Base-by-base conservation (phyloP, 2,329 filamentous ascomycete genomes). In the Plenodomus biglobosus region DNA sequence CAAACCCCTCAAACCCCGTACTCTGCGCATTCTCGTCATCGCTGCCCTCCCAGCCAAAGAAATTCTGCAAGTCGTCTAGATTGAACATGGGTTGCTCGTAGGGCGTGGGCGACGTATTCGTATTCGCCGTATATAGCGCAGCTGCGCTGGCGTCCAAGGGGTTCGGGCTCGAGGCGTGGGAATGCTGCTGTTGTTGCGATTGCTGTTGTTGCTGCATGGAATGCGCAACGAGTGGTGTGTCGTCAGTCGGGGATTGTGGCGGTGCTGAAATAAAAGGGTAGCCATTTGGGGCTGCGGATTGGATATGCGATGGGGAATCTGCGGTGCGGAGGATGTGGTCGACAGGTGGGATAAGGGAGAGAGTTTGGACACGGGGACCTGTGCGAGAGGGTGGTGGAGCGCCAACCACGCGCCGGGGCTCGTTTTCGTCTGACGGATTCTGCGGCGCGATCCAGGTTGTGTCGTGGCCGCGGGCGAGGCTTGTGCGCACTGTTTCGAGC, bases 1-100 rank as follows among this genome's bases (percentile, higher is more conserved):
- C 64, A 46, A 68, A 59, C 1, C 58, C 62, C 20, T 68, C 64
- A 7, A 68, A 61, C 0, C 65, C 65, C 2, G 65, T 66, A 1
- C 58, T 53, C 35, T 64, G 64, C 16, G 56, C 59, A 35, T 62
- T 61, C 40, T 65, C 63, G 13, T 55, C 52, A 13, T 55, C 55
- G 24, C 44, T 62, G 18, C 58, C 59, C 17, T 64, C 61, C 64
- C 64, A 67, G 18, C 65, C 62, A 42, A 68, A 68, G 44, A 68
- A 68, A 17, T 68, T 67, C 20, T 68, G 65, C 2, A 68, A 36
- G 40, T 67, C 63, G 19, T 68, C 62, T 2, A 68, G 51, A 20
- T 68, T 63, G 32, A 68, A 66, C 38, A 67, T 62, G 11, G 62
- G 64, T 19, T 63, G 64, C 6, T 67, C 64, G 1, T 58, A 44